A percentile compares a stretch with the other conserved stretches of the same genome.
These are phyloP conservation scores for Chlamydomonas sp. DNA, from an alignment of 139 green algal genomes.

Conservation along the genomic window DNA sequence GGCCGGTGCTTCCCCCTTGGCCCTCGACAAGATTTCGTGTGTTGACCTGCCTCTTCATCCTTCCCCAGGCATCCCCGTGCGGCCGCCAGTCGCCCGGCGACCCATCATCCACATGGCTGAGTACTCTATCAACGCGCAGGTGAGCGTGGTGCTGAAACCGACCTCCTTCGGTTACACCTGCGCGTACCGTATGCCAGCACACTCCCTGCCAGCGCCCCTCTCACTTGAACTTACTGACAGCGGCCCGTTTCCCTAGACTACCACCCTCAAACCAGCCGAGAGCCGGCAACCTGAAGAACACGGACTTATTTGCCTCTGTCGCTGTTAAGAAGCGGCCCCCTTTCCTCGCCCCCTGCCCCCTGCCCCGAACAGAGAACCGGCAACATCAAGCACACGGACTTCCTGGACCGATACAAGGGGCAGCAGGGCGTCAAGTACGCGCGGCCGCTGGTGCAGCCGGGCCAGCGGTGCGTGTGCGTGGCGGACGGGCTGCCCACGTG, in stretches of 20 bases:
- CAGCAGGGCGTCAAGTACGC: conserved; percentile 82
- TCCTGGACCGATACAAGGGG: conserved; percentile 46
- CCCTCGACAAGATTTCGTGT: too few species aligned
- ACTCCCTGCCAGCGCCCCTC: too few species aligned
- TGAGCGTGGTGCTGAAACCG: neutral
- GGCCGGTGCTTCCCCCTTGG: too few species aligned
- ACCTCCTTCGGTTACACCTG: neutral
- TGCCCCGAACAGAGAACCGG: conserved; percentile 49
- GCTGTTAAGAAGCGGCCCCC: too few species aligned
- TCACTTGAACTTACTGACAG: too few species aligned
- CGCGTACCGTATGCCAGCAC: neutral
- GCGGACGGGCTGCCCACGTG: conserved; percentile 90
- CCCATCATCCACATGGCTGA: conserved; percentile 82
- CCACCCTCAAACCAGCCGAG: neutral
- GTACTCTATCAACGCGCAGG: conserved; percentile 85
- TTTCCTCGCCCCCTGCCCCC: neutral
- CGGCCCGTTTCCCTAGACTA: neutral
- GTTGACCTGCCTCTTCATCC: too few species aligned
- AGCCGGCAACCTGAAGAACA: conserved; percentile 58
- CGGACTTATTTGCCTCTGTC: conserved; percentile 44
- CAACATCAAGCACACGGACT: conserved; percentile 59
- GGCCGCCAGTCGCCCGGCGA: conserved; percentile 67
- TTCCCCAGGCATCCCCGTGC: conserved; percentile 79
- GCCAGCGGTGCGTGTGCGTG: conserved; percentile 60
- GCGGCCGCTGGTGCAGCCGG: conserved; percentile 68